phyloP scores from a whole-genome alignment of 2,329 filamentous ascomycete species.

The Didymella glomerata region DNA sequence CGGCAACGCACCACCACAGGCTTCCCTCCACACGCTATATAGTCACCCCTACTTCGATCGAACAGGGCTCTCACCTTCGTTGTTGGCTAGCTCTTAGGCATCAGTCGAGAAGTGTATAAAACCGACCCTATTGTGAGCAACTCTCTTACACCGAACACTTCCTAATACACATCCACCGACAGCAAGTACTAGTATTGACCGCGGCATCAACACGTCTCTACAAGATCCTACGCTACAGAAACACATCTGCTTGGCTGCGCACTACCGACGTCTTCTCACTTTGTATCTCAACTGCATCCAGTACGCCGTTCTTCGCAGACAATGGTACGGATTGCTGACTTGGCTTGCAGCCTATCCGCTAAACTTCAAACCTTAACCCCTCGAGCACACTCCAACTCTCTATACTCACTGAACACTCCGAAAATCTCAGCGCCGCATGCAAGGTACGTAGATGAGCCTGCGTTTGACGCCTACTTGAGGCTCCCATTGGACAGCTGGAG shows the following conservation, averaged over 20 bases:
- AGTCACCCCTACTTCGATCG: conserved; percentile 10
- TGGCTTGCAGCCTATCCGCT: background rate
- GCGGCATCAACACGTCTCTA: background rate
- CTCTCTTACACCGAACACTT: conserved; percentile 3
- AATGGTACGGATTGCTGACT: background rate
- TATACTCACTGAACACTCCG: background rate
- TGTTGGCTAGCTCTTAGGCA: conserved; percentile 12
- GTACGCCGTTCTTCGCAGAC: background rate
- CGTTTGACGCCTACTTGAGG: conserved; percentile 8
- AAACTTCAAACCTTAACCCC: background rate
- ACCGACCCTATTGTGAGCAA: background rate
- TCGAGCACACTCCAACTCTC: background rate
- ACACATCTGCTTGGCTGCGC: background rate
- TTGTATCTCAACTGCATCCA: background rate
- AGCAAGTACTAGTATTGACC: background rate
- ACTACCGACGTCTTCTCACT: background rate
- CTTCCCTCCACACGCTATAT: background rate
- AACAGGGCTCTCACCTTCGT: conserved; percentile 15
- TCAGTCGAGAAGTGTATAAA: conserved; percentile 3
- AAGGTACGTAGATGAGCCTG: conserved; percentile 1
- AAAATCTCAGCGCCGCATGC: background rate
- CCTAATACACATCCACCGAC: background rate
- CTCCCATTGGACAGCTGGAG: background rate
- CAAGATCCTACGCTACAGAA: background rate
- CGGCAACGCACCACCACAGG: background rate